Conservation (phyloP, 2,329 filamentous ascomycete genomes). For the Cladosporium sp. region DNA sequence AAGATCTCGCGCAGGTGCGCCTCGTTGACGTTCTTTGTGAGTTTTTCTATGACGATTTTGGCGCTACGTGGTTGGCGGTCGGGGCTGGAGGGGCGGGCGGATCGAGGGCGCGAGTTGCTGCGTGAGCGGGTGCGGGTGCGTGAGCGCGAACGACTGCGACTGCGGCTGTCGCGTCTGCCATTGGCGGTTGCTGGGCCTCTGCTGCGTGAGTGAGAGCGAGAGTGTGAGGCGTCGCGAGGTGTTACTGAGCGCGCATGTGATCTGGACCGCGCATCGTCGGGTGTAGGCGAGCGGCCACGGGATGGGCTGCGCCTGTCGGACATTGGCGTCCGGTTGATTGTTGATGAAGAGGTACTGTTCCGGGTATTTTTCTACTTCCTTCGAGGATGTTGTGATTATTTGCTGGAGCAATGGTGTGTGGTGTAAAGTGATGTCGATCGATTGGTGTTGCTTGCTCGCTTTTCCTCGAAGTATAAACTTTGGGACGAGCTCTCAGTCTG, state of each 20-base stretch:
- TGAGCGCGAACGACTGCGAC: constrained; percentile 20
- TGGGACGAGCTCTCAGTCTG: not conserved
- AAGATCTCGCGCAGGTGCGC: constrained; percentile 91
- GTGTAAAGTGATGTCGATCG: not conserved
- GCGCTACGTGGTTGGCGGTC: constrained; percentile 30
- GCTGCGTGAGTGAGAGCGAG: constrained; percentile 38
- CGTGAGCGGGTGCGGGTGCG: constrained; percentile 21
- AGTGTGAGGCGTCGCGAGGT: constrained; percentile 38
- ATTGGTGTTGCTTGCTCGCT: not conserved
- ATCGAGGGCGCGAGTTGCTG: constrained; percentile 22
- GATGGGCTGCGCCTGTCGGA: constrained; percentile 40
- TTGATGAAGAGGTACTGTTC: not conserved
- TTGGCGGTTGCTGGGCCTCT: constrained; percentile 41
- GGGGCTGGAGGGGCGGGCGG: constrained; percentile 15
- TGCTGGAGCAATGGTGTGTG: not conserved
- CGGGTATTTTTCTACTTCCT: not conserved
- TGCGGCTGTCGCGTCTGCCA: constrained; percentile 32
- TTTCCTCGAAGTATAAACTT: constrained; percentile 12
- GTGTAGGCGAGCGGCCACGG: constrained; percentile 44
- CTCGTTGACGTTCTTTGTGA: constrained; percentile 93
- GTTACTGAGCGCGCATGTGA: constrained; percentile 39
- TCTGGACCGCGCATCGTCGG: constrained; percentile 29
- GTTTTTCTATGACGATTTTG: constrained; percentile 91
- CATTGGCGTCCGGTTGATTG: constrained; percentile 5
- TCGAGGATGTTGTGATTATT: not conserved